Evolutionary conservation across 192 early-diverging fungal species (phyloP).

Genomic region (Linnemannia schmuckeri): DNA sequence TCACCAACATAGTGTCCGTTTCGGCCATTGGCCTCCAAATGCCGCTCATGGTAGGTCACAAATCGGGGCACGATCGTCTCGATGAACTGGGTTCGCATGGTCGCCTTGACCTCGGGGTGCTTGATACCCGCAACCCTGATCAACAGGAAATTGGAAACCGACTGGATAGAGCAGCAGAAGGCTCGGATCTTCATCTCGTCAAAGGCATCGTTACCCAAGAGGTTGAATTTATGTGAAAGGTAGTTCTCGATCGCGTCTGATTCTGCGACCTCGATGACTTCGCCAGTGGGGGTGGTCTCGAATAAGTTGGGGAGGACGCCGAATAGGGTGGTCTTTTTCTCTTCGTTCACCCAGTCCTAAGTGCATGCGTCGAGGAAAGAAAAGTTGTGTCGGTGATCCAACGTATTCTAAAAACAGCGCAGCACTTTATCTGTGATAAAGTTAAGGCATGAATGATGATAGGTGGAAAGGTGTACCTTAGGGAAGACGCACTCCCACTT

Average conservation of each 20-base stretch:
- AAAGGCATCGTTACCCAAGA: slow-evolving; percentile 20
- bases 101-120: slow-evolving; percentile 20
- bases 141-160: slow-evolving; percentile 18
- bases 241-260: slow-evolving; percentile 34
- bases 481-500: slow-evolving; percentile 39
- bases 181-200: slow-evolving; percentile 40
- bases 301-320: slow-evolving; percentile 33
- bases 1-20: slow-evolving; percentile 36
- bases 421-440: background rate
- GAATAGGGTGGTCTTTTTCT: slow-evolving; percentile 29
- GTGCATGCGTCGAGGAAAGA: background rate
- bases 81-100: slow-evolving; percentile 21
- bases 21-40: slow-evolving; percentile 22
- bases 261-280: slow-evolving; percentile 30
- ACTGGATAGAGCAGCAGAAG: slow-evolving; percentile 16
- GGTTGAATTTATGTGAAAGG: slow-evolving; percentile 23
- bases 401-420: background rate
- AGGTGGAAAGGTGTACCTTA: background rate
- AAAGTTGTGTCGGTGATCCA: too few relatives aligned
- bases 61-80: slow-evolving; percentile 16
- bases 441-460: background rate
- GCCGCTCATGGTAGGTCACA: slow-evolving; percentile 19
- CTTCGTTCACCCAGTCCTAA: slow-evolving; percentile 38
- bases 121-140: slow-evolving; percentile 14
- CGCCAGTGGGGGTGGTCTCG: slow-evolving; percentile 26